Evolutionary conservation across 192 early-diverging fungal genomes (phyloP), one percentile per base, ranked within the genome.

Genomic region (Phlyctochytrium arcticum): DNA sequence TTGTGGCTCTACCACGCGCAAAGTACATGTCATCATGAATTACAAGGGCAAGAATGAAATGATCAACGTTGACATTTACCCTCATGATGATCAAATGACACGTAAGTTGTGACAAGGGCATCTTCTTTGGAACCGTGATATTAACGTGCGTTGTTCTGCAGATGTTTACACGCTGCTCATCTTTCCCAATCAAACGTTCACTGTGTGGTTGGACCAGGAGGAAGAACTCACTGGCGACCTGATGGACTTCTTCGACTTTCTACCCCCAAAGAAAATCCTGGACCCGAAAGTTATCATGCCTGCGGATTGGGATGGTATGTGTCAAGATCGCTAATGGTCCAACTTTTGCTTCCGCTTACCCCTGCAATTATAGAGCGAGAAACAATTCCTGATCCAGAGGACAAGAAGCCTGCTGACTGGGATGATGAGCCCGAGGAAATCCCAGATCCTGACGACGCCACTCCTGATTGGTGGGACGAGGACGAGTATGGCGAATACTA

Each of bases 401-500:
- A 88, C 68, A 70, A 70, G 69, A 92, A 90, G 83, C 90, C 92
- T 44, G 79, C 57, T 12, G 82, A 78, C 62, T 92, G 81, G 74
- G 90, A 89, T 46, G 84, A 87, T 59, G 82, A 80, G 19, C 92
- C 91, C 12, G 86, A 87, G 60, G 85, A 82, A 36, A 89, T 97
- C 67, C 65, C 88, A 34, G 92, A 97, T 65, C 83, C 91, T 42
- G 81, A 90, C 2, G 91, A 90, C 49, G 71, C 67, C 49, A 90
- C 91, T 77, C 93, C 94, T 34, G 91, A 89, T 56, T 92, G 95
- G 69, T 97, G 93, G 92, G 71, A 79, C 47, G 78, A 80, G 15
- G 76, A 77, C n/a, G 61, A 65, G 67, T 75, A 82, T 57, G 80
- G 80, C 33, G 74, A 76, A 30, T 82, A 79, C 79, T 69, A 77